A percentile compares a stretch with the other conserved stretches of the same genome.
Evolutionary conservation across 2,329 filamentous ascomycete genomes (phyloP).

Genomic region (Aureobasidium sp.): DNA sequence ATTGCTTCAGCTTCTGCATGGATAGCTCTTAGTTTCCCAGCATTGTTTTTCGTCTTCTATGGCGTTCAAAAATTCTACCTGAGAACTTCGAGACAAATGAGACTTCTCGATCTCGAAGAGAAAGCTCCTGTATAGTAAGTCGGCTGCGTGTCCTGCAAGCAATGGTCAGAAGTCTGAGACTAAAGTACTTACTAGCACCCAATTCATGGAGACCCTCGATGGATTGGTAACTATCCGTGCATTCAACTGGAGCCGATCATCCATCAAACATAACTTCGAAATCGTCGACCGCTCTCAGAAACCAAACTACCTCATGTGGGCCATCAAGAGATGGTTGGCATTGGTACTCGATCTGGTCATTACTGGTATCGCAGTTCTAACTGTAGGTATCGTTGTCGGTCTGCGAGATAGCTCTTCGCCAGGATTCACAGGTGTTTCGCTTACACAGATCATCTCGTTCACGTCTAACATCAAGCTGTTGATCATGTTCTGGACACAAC

Average conservation of each 20-base stretch:
- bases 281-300: slow-evolving; percentile 34
- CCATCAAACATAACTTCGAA: slow-evolving; percentile 29
- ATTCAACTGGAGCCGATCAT: slow-evolving; percentile 38
- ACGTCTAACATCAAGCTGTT: slow-evolving; percentile 41
- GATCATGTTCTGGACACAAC: slow-evolving; percentile 43
- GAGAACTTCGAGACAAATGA: slow-evolving; percentile 38
- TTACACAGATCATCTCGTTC: slow-evolving; percentile 45
- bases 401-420: slow-evolving; percentile 35
- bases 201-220: slow-evolving; percentile 42
- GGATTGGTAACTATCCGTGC: slow-evolving; percentile 44
- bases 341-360: slow-evolving; percentile 33
- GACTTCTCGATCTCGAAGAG: slow-evolving; percentile 45
- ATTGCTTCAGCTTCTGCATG: slow-evolving; percentile 33
- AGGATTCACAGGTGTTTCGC: slow-evolving; percentile 42
- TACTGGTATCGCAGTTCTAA: slow-evolving; percentile 23
- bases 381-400: slow-evolving; percentile 26
- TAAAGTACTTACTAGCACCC: slow-evolving; percentile 21
- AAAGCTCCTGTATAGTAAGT: slow-evolving; percentile 37
- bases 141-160: neutral
- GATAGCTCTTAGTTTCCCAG: slow-evolving; percentile 31
- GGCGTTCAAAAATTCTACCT: slow-evolving; percentile 39
- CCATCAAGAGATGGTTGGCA: slow-evolving; percentile 36
- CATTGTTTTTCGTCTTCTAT: slow-evolving; percentile 30
- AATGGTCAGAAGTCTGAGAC: neutral
- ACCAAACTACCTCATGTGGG: slow-evolving; percentile 37